phyloP scores from a whole-genome alignment of 306 rosid species.

The Castanea sativa region DNA sequence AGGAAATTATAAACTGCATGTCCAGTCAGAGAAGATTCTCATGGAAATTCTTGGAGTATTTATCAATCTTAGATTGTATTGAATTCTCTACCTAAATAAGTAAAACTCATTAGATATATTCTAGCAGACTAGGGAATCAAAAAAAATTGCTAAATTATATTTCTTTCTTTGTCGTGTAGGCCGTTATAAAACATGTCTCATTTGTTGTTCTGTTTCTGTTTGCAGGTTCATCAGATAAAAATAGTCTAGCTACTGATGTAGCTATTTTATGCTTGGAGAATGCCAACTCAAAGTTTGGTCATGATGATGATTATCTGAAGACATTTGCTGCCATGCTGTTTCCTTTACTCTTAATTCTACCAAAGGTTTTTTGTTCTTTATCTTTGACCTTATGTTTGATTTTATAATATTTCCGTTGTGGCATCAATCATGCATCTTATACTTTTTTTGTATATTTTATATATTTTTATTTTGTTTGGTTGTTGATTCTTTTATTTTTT shows the following conservation, averaged over 20 bases:
- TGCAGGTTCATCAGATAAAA: constrained; percentile 60
- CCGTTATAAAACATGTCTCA: not conserved
- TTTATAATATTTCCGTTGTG: too few relatives aligned
- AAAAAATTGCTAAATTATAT: too few relatives aligned
- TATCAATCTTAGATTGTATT: not conserved
- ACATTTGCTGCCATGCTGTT: constrained; percentile 56
- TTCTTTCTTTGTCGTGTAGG: too few relatives aligned
- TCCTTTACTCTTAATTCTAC: constrained; percentile 70
- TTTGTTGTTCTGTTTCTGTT: constrained; percentile 3
- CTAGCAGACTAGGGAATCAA: not conserved
- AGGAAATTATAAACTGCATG: not conserved
- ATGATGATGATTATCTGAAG: constrained; percentile 35
- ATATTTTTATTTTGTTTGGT: too few relatives aligned
- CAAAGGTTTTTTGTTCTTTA: constrained; percentile 56
- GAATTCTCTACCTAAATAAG: not conserved
- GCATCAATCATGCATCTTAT: too few relatives aligned
- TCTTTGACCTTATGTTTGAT: constrained; percentile 11
- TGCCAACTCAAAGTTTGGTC: constrained; percentile 36
- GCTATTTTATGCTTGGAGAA: constrained; percentile 60
- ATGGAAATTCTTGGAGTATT: not conserved
- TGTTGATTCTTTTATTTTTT: too few relatives aligned
- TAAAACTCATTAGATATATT: not conserved
- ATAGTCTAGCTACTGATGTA: constrained; percentile 49
- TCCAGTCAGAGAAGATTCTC: not conserved
- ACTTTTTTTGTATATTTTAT: too few relatives aligned